A percentile compares a stretch with the other conserved stretches of the same genome.
Conservation (phyloP, 805 yeast species). For the Candida montana region DNA sequence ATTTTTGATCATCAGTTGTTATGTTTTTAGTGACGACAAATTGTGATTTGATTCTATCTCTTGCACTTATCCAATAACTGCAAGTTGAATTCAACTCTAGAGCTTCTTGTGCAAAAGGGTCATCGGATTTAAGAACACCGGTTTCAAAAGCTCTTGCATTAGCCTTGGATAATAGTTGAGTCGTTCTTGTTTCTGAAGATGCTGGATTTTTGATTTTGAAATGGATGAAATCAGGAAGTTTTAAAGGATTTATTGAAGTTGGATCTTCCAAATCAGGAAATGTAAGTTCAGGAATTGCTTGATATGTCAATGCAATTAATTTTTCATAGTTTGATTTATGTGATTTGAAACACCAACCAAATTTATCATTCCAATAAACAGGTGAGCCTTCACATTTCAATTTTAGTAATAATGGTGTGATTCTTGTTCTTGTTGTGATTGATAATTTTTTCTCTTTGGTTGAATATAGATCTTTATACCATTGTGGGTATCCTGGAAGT, state of each 20-base stretch:
- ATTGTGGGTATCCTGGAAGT: conserved; percentile 86
- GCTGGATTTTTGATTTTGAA: conserved; percentile 87
- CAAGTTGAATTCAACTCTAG: conserved; percentile 71
- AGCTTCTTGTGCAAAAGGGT: conserved; percentile 69
- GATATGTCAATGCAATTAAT: conserved; percentile 32
- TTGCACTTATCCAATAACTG: conserved; percentile 88
- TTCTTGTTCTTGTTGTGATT: conserved; percentile 66
- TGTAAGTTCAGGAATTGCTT: conserved; percentile 8
- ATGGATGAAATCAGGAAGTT: conserved; percentile 22
- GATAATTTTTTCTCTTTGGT: conserved; percentile 39
- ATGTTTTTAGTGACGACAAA: conserved; percentile 57
- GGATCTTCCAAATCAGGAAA: conserved; percentile 10
- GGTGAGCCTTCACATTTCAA: conserved; percentile 85
- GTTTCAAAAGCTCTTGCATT: conserved; percentile 69
- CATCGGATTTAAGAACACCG: conserved; percentile 65
- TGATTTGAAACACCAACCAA: conserved; percentile 88
- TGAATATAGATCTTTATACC: conserved; percentile 68
- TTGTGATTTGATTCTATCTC: conserved; percentile 80
- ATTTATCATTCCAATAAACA: conserved; percentile 66
- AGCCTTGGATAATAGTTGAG: conserved; percentile 71
- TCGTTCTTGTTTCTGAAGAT: conserved; percentile 69
- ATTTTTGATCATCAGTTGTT: no score
- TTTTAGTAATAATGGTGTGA: conserved; percentile 69
- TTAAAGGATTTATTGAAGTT: conserved; percentile 1
- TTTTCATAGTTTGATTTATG: conserved; percentile 27